Conservation (phyloP, 768 basidiomycete species). For the Hypsizygus marmoreus region DNA sequence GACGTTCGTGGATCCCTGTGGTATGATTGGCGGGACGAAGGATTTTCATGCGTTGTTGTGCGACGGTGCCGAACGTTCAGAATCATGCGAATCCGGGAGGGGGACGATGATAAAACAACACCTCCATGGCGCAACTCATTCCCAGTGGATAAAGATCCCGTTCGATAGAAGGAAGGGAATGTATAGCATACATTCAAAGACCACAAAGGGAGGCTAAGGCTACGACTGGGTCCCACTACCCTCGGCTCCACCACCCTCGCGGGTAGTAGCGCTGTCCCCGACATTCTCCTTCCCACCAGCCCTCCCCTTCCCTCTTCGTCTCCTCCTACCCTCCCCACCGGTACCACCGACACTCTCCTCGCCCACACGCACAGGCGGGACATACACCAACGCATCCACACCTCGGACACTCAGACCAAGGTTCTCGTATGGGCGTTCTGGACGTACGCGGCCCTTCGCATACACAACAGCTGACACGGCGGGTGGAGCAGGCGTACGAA, state of each 20-base stretch:
- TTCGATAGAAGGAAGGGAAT: too few species aligned
- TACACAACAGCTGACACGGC: constrained; percentile 39
- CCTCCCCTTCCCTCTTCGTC: constrained; percentile 9
- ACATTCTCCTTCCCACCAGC: constrained; percentile 8
- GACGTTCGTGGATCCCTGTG: too few species aligned
- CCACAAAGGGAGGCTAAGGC: too few species aligned
- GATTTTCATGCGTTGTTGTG: too few species aligned
- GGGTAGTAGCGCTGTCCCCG: not conserved
- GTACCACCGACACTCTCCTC: constrained; percentile 4
- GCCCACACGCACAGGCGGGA: constrained; percentile 25
- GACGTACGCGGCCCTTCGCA: constrained; percentile 28
- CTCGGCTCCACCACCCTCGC: constrained; percentile 8
- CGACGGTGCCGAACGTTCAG: too few species aligned
- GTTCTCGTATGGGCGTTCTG: constrained; percentile 47
- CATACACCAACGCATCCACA: constrained; percentile 35
- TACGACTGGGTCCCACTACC: not conserved
- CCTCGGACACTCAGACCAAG: too few species aligned
- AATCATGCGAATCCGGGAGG: too few species aligned
- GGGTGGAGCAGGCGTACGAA: constrained; percentile 35
- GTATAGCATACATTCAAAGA: too few species aligned
- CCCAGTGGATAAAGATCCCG: too few species aligned
- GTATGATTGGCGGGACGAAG: too few species aligned
- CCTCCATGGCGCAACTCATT: too few species aligned
- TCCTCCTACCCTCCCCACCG: constrained; percentile 16
- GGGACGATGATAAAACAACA: too few species aligned